Percentiles rank a stretch among this genome's conserved stretches.
Evolutionary conservation across 108 stramenopile genomes (phyloP).

Genomic region (Licmophora abbreviata): DNA sequence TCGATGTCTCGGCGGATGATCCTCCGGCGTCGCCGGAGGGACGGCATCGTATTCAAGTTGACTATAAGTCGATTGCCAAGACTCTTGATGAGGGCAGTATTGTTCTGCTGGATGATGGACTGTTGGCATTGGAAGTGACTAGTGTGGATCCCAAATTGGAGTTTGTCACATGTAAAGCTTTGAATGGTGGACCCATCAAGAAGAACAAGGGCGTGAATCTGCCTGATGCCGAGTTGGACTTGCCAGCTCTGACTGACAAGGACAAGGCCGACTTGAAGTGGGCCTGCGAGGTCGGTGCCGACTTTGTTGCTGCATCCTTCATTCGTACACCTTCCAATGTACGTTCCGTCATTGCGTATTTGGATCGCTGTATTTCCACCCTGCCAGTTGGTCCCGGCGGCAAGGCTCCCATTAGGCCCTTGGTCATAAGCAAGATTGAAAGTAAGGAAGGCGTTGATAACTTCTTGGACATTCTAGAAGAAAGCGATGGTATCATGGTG

Average conservation of each 20-base stretch:
- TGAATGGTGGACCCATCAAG: slow-evolving; percentile 70
- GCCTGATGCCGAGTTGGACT: slow-evolving; percentile 61
- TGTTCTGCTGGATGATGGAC: slow-evolving; percentile 78
- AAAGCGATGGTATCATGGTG: slow-evolving; percentile 86
- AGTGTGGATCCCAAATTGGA: slow-evolving; percentile 27
- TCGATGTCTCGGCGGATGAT: slow-evolving; percentile 32
- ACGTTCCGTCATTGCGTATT: slow-evolving; percentile 55
- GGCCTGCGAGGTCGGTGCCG: slow-evolving; percentile 60
- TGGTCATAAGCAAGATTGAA: slow-evolving; percentile 89
- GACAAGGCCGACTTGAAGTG: slow-evolving; percentile 78
- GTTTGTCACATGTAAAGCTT: slow-evolving; percentile 41
- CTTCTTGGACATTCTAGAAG: slow-evolving; percentile 71
- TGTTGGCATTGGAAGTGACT: slow-evolving; percentile 65
- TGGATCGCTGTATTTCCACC: slow-evolving; percentile 53
- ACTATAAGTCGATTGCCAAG: slow-evolving; percentile 68
- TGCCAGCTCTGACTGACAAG: slow-evolving; percentile 83
- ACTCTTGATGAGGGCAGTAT: slow-evolving; percentile 44
- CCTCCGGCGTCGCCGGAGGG: slow-evolving; percentile 36
- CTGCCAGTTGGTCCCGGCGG: slow-evolving; percentile 25
- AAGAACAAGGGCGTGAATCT: slow-evolving; percentile 82
- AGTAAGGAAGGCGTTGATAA: slow-evolving; percentile 80
- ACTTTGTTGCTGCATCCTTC: slow-evolving; percentile 86
- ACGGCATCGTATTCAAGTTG: slow-evolving; percentile 52
- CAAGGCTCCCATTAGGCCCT: slow-evolving; percentile 33
- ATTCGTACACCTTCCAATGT: slow-evolving; percentile 79